Evolutionary conservation across 306 rosid genomes (phyloP).

Genomic region (Styphnolobium japonicum): DNA sequence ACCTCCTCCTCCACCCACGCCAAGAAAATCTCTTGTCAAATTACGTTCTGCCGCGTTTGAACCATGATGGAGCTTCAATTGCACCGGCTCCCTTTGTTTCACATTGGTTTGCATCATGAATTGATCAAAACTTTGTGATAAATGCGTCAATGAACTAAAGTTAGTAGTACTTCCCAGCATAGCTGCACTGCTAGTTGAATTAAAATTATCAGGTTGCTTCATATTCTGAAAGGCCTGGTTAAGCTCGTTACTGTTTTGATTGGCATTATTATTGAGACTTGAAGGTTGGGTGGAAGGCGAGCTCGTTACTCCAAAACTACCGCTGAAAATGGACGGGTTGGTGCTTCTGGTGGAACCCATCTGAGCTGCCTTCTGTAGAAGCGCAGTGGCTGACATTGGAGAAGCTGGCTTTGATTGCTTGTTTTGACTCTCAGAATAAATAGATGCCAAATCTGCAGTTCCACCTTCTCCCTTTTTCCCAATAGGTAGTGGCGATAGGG

Average conservation of each 20-base stretch:
- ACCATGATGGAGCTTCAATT: conserved; percentile 27
- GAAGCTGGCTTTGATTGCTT: conserved; percentile 34
- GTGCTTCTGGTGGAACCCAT: conserved; percentile 61
- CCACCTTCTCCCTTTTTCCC: conserved; percentile 43
- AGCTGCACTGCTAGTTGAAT: conserved; percentile 10
- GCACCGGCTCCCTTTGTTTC: conserved; percentile 28
- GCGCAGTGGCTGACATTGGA: conserved; percentile 79
- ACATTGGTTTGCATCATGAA: conserved; percentile 35
- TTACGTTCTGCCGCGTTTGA: conserved; percentile 37
- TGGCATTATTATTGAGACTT: conserved; percentile 19
- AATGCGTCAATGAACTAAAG: conserved; percentile 27
- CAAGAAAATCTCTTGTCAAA: conserved; percentile 84
- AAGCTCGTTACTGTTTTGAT: neutral
- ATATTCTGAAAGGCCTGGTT: conserved; percentile 31
- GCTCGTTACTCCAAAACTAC: conserved; percentile 55
- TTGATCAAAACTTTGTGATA: conserved; percentile 46
- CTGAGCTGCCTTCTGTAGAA: conserved; percentile 64
- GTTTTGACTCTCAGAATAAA: conserved; percentile 24
- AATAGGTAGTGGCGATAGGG: conserved; percentile 39
- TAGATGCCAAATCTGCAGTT: conserved; percentile 16
- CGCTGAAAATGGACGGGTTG: conserved; percentile 45
- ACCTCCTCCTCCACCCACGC: conserved; percentile 55
- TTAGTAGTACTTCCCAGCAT: neutral
- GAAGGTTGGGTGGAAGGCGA: conserved; percentile 46
- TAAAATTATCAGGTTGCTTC: conserved; percentile 21